Conservation (phyloP, 306 rosid species). For the Vicia faba region DNA sequence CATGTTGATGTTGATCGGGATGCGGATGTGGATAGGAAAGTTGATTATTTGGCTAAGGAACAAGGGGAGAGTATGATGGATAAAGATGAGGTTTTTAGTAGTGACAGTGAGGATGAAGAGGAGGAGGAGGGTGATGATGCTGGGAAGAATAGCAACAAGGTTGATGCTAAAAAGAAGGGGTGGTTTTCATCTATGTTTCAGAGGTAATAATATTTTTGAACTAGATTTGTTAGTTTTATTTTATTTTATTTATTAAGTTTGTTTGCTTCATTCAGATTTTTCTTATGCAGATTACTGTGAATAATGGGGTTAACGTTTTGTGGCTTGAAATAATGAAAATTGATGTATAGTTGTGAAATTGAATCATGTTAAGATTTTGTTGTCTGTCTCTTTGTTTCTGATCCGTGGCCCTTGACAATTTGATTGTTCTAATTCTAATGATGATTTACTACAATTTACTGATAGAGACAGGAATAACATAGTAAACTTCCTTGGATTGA, state of each 20-base stretch:
- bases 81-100: conserved; percentile 83
- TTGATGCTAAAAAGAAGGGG: conserved; percentile 86
- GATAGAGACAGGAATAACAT: neutral
- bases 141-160: conserved; percentile 66
- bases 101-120: conserved; percentile 86
- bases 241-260: conserved; percentile 15
- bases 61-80: conserved; percentile 99
- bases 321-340: conserved; percentile 1
- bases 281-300: neutral
- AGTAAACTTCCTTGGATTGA: neutral
- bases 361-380: conserved; percentile 20
- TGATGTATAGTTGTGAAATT: conserved; percentile 5
- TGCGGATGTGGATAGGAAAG: conserved; percentile 63
- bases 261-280: conserved; percentile 4
- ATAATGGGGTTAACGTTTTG: neutral
- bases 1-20: conserved; percentile 40
- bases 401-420: conserved; percentile 11
- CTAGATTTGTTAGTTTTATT: conserved; percentile 9
- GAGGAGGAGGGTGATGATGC: conserved; percentile 78
- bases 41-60: conserved; percentile 73
- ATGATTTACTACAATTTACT: conserved; percentile 13
- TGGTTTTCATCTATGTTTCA: conserved; percentile 98
- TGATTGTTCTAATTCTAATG: conserved; percentile 25
- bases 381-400: conserved; percentile 27
- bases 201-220: conserved; percentile 58